These are phyloP conservation scores for Psidium guajava DNA, from an alignment of 345 rosid genomes.

Conservation along the genomic window DNA sequence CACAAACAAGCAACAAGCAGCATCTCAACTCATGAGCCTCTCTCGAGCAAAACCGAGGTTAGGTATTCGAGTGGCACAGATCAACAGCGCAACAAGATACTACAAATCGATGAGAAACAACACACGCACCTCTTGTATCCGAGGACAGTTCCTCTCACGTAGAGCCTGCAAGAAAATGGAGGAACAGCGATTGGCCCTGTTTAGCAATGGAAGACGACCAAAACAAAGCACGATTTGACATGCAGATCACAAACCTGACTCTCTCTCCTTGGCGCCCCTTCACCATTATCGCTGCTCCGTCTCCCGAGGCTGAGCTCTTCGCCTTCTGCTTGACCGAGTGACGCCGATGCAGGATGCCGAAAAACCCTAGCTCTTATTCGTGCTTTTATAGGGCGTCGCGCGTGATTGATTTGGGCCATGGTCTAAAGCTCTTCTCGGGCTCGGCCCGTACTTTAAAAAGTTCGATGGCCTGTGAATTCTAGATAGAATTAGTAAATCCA, in stretches of 20 bases:
- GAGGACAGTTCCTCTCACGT: conserved; percentile 73
- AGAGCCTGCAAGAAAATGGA: conserved; percentile 40
- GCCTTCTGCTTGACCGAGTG: not conserved
- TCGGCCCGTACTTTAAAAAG: not conserved
- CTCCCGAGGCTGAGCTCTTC: not conserved
- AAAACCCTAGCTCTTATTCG: not conserved
- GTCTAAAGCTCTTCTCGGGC: not conserved
- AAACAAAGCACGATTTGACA: not conserved
- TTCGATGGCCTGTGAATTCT: not conserved
- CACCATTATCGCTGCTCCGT: conserved; percentile 38
- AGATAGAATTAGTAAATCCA: not conserved
- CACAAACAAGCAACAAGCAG: not conserved
- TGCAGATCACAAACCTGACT: conserved; percentile 41
- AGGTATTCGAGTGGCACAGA: too few relatives aligned
- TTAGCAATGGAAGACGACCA: not conserved
- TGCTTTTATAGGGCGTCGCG: not conserved
- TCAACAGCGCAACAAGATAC: not conserved
- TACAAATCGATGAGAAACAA: not conserved
- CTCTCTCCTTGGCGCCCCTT: conserved; percentile 97
- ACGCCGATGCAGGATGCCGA: not conserved
- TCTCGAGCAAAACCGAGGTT: too few relatives aligned
- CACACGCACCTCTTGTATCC: conserved; percentile 66
- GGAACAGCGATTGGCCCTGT: not conserved
- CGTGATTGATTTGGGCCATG: not conserved
- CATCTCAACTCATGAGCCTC: not conserved